Conservation (phyloP, 257 asterid genomes). For the Solanum chilense region DNA sequence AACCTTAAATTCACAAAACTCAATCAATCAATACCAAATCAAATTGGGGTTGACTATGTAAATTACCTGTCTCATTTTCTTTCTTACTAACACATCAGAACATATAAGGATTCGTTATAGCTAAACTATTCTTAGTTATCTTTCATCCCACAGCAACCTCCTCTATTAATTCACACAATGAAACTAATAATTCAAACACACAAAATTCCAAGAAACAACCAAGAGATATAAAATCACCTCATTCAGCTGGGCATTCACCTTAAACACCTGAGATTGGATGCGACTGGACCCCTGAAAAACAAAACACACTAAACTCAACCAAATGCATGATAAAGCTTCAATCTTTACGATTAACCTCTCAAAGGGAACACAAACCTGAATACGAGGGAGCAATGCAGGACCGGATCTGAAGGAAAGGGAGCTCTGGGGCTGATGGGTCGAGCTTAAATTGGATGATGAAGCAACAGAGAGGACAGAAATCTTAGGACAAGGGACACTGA, state of each 20-base stretch:
- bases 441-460: slow-evolving; percentile 10
- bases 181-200: background rate
- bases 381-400: slow-evolving; percentile 4
- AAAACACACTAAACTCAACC: background rate
- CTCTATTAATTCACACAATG: background rate
- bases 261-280: slow-evolving; percentile 24
- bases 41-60: background rate
- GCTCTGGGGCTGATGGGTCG: slow-evolving; percentile 4
- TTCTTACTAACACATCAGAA: background rate
- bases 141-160: background rate
- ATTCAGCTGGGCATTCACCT: slow-evolving; percentile 27
- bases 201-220: background rate
- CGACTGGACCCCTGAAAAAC: slow-evolving; percentile 16
- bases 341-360: background rate
- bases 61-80: background rate
- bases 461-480: slow-evolving; percentile 19
- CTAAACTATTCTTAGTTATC: background rate
- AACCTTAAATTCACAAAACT: slow-evolving; percentile 11
- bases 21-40: background rate
- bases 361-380: slow-evolving; percentile 1
- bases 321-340: background rate
- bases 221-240: slow-evolving; percentile 17
- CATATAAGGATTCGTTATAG: background rate
- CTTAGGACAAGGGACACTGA: slow-evolving; percentile 34
- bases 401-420: slow-evolving; percentile 29